Percentiles rank a stretch among this genome's conserved stretches.
Evolutionary conservation across 78 protist species (phyloP).

Genomic region (Dictyostelium firmibasis): DNA sequence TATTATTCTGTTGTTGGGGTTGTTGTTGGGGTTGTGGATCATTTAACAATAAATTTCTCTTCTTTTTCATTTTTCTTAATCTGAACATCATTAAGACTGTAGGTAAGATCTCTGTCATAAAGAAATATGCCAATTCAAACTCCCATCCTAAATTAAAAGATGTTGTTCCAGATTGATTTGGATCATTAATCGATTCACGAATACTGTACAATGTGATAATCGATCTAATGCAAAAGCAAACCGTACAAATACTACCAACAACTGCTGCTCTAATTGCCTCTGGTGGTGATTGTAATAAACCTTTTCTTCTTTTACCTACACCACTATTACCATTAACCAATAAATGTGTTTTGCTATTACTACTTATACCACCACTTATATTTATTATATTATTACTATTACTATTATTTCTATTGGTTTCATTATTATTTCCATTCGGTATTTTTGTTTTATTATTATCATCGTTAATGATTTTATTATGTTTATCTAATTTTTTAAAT

Average conservation of each 20-base stretch:
- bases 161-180: background rate
- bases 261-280: slow-evolving; percentile 68
- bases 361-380: background rate
- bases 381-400: background rate
- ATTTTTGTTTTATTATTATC: background rate
- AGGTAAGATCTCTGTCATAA: slow-evolving; percentile 58
- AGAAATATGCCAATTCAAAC: slow-evolving; percentile 32
- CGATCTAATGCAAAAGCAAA: slow-evolving; percentile 55
- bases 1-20: background rate
- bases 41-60: background rate
- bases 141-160: slow-evolving; percentile 37
- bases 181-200: slow-evolving; percentile 6
- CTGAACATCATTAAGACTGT: slow-evolving; percentile 57
- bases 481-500: background rate
- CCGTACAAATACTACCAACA: slow-evolving; percentile 59
- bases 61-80: slow-evolving; percentile 36
- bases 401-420: too few relatives aligned
- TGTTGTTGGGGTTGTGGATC: background rate
- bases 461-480: background rate
- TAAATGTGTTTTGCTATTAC: background rate
- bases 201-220: slow-evolving; percentile 59
- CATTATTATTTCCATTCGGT: background rate
- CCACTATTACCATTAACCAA: background rate
- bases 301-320: background rate
- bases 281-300: slow-evolving; percentile 25